Evolutionary conservation across 345 rosid species (phyloP), one percentile per base, ranked within the genome.

Genomic region (Cardamine chenopodiifolia): DNA sequence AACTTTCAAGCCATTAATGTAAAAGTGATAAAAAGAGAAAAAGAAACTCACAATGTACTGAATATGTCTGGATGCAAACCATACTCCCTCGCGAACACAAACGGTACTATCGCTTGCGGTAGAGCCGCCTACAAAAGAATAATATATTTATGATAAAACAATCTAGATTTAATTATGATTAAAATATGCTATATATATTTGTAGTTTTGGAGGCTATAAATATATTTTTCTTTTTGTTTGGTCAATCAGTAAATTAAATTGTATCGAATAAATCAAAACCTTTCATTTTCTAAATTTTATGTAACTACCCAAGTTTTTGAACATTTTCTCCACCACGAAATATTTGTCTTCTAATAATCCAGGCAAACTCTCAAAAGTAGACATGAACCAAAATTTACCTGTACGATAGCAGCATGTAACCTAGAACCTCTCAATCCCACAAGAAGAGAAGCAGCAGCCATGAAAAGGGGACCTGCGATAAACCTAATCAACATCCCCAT

Each of bases 81-180:
- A 56, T 90, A 88, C 72, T 90, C 93, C 68, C 87, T 84, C 19
- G 96, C 96, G 73, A 88, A 90, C 18, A 90, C 93, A 71, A 90
- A 90, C 4, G 91, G 93, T 35, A 90, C 93, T 19, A 90, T 86
- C 35, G 91, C 96, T 83, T 88, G 96, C 5, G 96, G 91, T 70
- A 90, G 89, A 61, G 96, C 89, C 34, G 96, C 92, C 92, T 90
- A 86, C 7, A 59, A 48, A 55, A 4, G 45, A 55, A 45, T 9
- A 76, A 10, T n/a, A 17, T 45, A 7, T 17, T 14, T 48, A 29
- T n/a, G 8, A 28, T 29, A 9, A 28, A n/a, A 44, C 9, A 44
- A n/a, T 44, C 49, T n/a, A 2, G 20, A 44, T 44, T 44, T 44
- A 44, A 15, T 15, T 44, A 44, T 44, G 4, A 44, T n/a, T 17